Evolutionary conservation across 306 rosid genomes (phyloP).

Genomic region (Lotus japonicus): DNA sequence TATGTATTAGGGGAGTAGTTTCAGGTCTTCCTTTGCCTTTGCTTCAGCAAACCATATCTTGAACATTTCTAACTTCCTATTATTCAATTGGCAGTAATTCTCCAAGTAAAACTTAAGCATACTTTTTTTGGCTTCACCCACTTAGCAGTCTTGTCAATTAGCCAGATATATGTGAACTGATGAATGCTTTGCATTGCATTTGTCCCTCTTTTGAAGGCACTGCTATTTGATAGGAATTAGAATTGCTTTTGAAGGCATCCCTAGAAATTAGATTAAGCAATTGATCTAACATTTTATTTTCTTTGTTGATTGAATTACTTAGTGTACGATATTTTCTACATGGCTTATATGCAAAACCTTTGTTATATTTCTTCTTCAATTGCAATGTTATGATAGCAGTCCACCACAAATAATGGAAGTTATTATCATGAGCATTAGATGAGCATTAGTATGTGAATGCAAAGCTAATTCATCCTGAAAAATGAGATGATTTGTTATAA

Average conservation of each 20-base stretch:
- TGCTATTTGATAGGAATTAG: not conserved
- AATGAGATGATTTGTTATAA: not conserved
- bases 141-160: not conserved
- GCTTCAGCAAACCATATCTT: not conserved
- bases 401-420: not conserved
- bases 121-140: not conserved
- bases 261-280: not conserved
- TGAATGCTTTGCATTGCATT: not conserved
- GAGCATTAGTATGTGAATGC: too few relatives aligned
- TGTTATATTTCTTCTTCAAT: not conserved
- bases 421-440: not conserved
- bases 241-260: not conserved
- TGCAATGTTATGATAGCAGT: not conserved
- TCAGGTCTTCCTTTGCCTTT: not conserved
- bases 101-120: not conserved
- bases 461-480: not conserved
- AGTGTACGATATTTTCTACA: too few relatives aligned
- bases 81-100: not conserved
- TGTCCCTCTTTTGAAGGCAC: not conserved
- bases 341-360: not conserved
- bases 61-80: not conserved
- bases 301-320: not conserved
- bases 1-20: not conserved
- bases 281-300: not conserved
- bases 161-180: not conserved